phyloP scores from a whole-genome alignment of 208 protist species.

The Trypanosoma grayi region DNA sequence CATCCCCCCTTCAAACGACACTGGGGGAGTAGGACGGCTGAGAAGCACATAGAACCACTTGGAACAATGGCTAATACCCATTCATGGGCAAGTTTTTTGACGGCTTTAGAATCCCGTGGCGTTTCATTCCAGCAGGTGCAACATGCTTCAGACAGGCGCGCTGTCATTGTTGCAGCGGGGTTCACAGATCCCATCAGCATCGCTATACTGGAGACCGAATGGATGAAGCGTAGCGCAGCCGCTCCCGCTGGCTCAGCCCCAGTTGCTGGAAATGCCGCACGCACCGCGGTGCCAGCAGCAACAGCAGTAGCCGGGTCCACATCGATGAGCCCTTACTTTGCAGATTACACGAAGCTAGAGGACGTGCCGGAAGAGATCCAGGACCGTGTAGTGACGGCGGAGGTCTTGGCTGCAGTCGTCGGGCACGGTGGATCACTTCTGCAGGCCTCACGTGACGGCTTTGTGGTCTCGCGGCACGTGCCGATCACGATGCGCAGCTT shows the following conservation, averaged over 20 bases:
- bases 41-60: neutral
- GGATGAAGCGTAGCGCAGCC: conserved; percentile 34
- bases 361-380: conserved; percentile 80
- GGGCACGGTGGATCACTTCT: conserved; percentile 58
- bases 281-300: neutral
- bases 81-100: conserved; percentile 65
- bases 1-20: no score
- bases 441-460: conserved; percentile 41
- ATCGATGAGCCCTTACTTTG: neutral
- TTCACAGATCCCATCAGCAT: conserved; percentile 75
- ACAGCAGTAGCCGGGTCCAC: neutral
- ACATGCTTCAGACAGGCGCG: conserved; percentile 53
- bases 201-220: conserved; percentile 85
- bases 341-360: conserved; percentile 40
- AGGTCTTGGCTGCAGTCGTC: conserved; percentile 64
- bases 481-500: conserved; percentile 65
- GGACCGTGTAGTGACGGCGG: conserved; percentile 57
- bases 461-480: conserved; percentile 52
- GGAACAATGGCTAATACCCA: conserved; percentile 2
- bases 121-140: conserved; percentile 77
- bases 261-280: neutral
- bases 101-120: conserved; percentile 55
- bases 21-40: neutral
- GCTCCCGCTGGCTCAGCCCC: neutral
- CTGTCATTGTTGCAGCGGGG: conserved; percentile 67